Evolutionary conservation across 768 basidiomycete genomes (phyloP).

Genomic region (Serpula lacrymans): DNA sequence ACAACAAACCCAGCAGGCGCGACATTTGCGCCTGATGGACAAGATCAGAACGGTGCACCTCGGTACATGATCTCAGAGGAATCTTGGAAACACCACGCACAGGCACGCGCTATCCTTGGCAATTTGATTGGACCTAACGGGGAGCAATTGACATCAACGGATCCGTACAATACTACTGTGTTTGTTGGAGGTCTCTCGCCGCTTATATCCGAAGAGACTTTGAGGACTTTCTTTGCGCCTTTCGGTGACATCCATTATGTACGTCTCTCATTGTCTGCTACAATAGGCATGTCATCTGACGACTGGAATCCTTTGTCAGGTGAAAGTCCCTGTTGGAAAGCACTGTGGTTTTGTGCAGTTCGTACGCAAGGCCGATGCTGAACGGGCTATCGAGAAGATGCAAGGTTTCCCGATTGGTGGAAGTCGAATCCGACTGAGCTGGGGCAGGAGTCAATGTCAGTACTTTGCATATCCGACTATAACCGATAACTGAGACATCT

Average conservation of each 20-base stretch:
- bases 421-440: slow-evolving; percentile 85
- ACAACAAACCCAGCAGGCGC: slow-evolving; percentile 25
- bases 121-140: slow-evolving; percentile 85
- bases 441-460: slow-evolving; percentile 92
- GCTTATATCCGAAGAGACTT: slow-evolving; percentile 85
- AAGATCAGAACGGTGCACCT: slow-evolving; percentile 38
- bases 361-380: slow-evolving; percentile 87
- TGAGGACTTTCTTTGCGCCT: slow-evolving; percentile 88
- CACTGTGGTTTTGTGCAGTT: slow-evolving; percentile 97
- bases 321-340: slow-evolving; percentile 95
- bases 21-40: slow-evolving; percentile 44
- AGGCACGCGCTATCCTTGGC: slow-evolving; percentile 77
- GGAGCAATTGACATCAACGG: slow-evolving; percentile 81
- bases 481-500: slow-evolving; percentile 4
- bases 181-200: slow-evolving; percentile 92
- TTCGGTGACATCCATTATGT: slow-evolving; percentile 94
- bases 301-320: slow-evolving; percentile 40
- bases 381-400: slow-evolving; percentile 93
- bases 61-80: slow-evolving; percentile 66
- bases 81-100: slow-evolving; percentile 82
- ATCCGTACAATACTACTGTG: slow-evolving; percentile 95
- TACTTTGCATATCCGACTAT: slow-evolving; percentile 10
- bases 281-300: slow-evolving; percentile 4
- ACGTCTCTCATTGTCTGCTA: slow-evolving; percentile 24
- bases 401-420: slow-evolving; percentile 95